Conservation (phyloP, 352 stramenopile species). For the Phytophthora capsici region DNA sequence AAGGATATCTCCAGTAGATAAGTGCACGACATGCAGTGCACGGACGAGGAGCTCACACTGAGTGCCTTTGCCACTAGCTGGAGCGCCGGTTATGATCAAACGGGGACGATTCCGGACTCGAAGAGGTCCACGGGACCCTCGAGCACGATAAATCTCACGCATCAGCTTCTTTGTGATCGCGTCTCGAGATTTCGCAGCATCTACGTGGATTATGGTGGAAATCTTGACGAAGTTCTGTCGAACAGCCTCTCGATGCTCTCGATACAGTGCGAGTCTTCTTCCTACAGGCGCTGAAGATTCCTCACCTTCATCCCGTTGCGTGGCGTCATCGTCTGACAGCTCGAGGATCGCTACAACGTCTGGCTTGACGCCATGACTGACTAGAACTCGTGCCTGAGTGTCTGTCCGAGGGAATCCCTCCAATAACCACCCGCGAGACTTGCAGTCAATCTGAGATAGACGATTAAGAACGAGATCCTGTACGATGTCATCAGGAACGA, state of each 20-base stretch:
- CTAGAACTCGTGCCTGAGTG: conserved; percentile 90
- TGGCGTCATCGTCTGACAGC: conserved; percentile 90
- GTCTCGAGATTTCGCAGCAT: conserved; percentile 57
- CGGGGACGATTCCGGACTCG: conserved; percentile 53
- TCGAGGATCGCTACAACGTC: conserved; percentile 93
- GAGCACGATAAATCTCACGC: conserved; percentile 56
- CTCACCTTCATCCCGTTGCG: conserved; percentile 70
- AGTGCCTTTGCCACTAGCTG: conserved; percentile 95
- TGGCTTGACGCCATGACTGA: conserved; percentile 71
- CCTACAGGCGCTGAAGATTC: conserved; percentile 11
- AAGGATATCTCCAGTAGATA: conserved; percentile 96
- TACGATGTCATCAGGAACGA: conserved; percentile 95
- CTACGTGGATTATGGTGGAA: conserved; percentile 70
- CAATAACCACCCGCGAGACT: conserved; percentile 91
- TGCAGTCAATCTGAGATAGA: conserved; percentile 88
- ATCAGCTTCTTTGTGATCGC: conserved; percentile 51
- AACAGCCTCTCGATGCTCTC: conserved; percentile 81
- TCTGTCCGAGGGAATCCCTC: conserved; percentile 95
- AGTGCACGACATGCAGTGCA: conserved; percentile 93
- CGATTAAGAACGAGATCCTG: conserved; percentile 86
- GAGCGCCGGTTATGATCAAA: conserved; percentile 93
- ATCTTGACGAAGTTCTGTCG: conserved; percentile 79
- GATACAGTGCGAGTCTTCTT: conserved; percentile 75
- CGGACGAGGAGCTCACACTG: conserved; percentile 94
- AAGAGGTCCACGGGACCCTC: conserved; percentile 51